phyloP scores from a whole-genome alignment of 129 eudicot species.

The Tagetes erecta region DNA sequence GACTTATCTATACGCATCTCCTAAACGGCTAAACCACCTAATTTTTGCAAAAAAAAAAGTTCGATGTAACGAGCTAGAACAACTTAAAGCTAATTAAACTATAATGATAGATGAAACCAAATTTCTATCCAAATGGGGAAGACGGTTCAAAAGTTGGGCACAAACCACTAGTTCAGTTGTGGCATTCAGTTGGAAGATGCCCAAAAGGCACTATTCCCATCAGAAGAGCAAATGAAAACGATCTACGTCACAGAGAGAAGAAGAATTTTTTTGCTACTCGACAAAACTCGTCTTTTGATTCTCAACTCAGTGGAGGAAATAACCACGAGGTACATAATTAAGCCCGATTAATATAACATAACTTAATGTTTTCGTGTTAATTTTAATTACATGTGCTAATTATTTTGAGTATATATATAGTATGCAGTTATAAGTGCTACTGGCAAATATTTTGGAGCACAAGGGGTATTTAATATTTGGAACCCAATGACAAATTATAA shows the following conservation, averaged over 20 bases:
- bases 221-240: conserved; percentile 65
- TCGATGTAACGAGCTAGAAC: no score
- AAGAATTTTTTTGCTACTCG: conserved; percentile 36
- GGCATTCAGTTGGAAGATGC: conserved; percentile 72
- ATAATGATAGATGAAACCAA: conserved; percentile 57
- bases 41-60: no score
- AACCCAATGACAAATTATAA: conserved; percentile 63
- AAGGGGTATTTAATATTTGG: conserved; percentile 85
- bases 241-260: conserved; percentile 64
- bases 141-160: conserved; percentile 14
- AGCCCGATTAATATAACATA: no score
- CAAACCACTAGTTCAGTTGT: conserved; percentile 43
- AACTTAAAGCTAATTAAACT: neutral
- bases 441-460: conserved; percentile 75
- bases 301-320: conserved; percentile 42
- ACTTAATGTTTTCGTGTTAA: neutral
- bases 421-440: conserved; percentile 77
- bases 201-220: conserved; percentile 72
- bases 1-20: no score
- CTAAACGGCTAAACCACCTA: no score
- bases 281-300: conserved; percentile 50
- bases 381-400: neutral
- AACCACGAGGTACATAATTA: conserved; percentile 62
- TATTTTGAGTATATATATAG: conserved; percentile 44
- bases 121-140: conserved; percentile 58